phyloP scores from a whole-genome alignment of 2,329 filamentous ascomycete species.

The Parascedosporium putredinis region DNA sequence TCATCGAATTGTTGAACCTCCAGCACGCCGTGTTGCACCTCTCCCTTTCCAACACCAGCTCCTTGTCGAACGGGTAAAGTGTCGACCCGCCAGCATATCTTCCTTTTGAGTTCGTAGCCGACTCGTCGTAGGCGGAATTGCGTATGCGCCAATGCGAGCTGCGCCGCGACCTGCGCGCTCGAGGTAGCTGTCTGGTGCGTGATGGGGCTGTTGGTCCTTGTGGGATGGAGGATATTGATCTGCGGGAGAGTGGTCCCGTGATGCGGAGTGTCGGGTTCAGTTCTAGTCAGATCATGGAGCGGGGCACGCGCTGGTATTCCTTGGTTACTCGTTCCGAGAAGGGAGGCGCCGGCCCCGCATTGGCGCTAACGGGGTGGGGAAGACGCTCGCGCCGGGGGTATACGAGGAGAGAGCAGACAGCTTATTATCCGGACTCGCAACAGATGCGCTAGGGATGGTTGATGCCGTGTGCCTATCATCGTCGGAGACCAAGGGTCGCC shows the following conservation, averaged over 20 bases:
- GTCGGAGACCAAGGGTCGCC: slow-evolving; percentile 43
- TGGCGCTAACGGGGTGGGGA: slow-evolving; percentile 55
- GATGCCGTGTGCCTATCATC: slow-evolving; percentile 51
- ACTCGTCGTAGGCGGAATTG: slow-evolving; percentile 26
- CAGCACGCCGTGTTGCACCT: slow-evolving; percentile 72
- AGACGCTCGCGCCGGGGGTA: slow-evolving; percentile 39
- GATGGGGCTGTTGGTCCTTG: slow-evolving; percentile 37
- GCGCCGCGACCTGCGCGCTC: slow-evolving; percentile 45
- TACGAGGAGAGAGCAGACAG: slow-evolving; percentile 49
- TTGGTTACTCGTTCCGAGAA: slow-evolving; percentile 42
- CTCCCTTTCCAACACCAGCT: slow-evolving; percentile 74
- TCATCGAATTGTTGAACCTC: slow-evolving; percentile 76
- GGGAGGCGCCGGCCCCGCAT: slow-evolving; percentile 27
- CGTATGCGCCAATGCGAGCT: slow-evolving; percentile 46
- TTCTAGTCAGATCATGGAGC: slow-evolving; percentile 47
- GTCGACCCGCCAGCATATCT: slow-evolving; percentile 73
- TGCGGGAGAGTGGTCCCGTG: slow-evolving; percentile 40
- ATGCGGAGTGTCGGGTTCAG: slow-evolving; percentile 43
- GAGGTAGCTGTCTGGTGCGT: slow-evolving; percentile 22
- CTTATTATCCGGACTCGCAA: slow-evolving; percentile 50
- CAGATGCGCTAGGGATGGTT: slow-evolving; percentile 46
- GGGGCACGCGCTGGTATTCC: slow-evolving; percentile 53
- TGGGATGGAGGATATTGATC: slow-evolving; percentile 44
- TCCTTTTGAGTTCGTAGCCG: slow-evolving; percentile 62
- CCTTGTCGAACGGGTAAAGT: slow-evolving; percentile 73